Evolutionary conservation across 2,329 filamentous ascomycete species (phyloP), one percentile per base, ranked within the genome.

Genomic region (Hypomyces rosellus): DNA sequence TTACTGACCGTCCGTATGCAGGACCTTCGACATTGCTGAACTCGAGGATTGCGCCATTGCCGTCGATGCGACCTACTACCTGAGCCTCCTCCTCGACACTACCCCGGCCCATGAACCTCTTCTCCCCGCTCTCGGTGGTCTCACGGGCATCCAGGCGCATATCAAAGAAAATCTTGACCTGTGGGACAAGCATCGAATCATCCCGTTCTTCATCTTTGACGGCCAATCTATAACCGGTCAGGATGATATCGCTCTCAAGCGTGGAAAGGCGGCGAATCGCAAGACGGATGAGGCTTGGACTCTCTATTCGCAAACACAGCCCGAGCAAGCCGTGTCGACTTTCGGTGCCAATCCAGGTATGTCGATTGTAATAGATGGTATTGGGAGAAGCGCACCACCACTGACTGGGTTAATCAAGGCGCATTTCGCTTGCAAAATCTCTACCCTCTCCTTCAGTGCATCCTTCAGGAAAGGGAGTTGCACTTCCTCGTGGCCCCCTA

Each of bases 151-250:
- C 63, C 81, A 81, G 67, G 75, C 74, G 57, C 85, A 86, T 61
- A 85, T 99, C 55, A 82, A 88, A 64, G 77, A 80, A 46, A 88
- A 95, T 59, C 74, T 99, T 30, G 78, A 86, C 53, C 74, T 75
- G 52, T 89, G 93, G 76, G 80, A 82, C 54, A 77, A 78, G 42
- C 73, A 84, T 60, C 80, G 81, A 16, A 85, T 95, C 47, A 81
- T 75, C n/a, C 88, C 88, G 2, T 74, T 95, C 55, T 97, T 99
- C 67, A 78, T 99, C 46, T 99, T 99, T 69, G 88, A 92, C 66
- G 93, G 93, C 34, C 81, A 96, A 61, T 82, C 89, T 37, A 79
- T 90, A 54, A 83, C 84, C 37, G 87, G 86, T 51, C 86, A 88
- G 62, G 85, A 91, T 61, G 82, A 88, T 43, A 76, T 84, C 53